These are phyloP conservation scores for Henckelia pumila DNA, from an alignment of 257 asterid species.

Conservation along the genomic window DNA sequence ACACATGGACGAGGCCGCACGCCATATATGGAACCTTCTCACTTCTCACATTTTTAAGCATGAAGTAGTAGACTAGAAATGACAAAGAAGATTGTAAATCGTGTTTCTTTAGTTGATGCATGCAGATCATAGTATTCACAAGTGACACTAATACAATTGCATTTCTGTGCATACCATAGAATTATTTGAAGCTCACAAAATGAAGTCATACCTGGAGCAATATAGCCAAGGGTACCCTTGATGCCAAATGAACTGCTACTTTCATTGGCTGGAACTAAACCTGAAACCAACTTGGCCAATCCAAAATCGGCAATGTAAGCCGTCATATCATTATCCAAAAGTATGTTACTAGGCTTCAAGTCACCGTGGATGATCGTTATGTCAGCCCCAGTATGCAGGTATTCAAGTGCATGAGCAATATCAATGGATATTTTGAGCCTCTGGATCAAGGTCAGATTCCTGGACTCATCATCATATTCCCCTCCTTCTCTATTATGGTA, in stretches of 20 bases:
- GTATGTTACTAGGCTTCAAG: conserved; percentile 28
- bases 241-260: conserved; percentile 12
- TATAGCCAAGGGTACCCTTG: conserved; percentile 24
- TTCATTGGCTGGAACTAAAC: background rate
- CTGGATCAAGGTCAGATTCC: conserved; percentile 22
- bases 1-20: too few species aligned
- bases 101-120: too few species aligned
- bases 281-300: conserved; percentile 11
- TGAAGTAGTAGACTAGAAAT: too few species aligned
- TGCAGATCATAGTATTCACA: background rate
- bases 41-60: too few species aligned
- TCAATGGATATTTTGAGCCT: conserved; percentile 29
- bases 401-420: too few species aligned
- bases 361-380: too few species aligned
- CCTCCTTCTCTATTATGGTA: conserved; percentile 3
- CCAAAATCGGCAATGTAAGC: conserved; percentile 32
- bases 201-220: conserved; percentile 23
- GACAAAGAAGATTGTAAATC: too few species aligned
- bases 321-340: conserved; percentile 26
- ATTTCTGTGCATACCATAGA: background rate
- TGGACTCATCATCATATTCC: background rate
- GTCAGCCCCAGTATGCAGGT: too few species aligned
- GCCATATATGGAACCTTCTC: too few species aligned
- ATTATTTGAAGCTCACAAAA: background rate
- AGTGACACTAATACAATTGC: background rate